phyloP scores from a whole-genome alignment of 768 basidiomycete species.

The Cystofilobasidium ferigula region DNA sequence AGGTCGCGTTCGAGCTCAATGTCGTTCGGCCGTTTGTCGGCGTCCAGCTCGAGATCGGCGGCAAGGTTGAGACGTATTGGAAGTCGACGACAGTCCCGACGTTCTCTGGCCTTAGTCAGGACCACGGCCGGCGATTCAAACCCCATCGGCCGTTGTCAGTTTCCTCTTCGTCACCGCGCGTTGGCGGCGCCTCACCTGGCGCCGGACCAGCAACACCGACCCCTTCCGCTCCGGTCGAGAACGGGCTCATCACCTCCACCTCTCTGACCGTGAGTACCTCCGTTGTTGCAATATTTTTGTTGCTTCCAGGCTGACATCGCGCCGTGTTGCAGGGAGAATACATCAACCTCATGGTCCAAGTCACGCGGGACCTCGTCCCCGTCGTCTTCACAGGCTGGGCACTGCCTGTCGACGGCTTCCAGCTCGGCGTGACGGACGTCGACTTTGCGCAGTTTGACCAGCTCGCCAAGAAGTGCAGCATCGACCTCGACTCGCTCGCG shows the following conservation, averaged over 20 bases:
- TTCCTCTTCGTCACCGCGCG: slow-evolving; percentile 35
- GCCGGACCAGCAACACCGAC: slow-evolving; percentile 11
- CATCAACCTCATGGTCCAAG: slow-evolving; percentile 73
- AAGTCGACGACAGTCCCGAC: slow-evolving; percentile 61
- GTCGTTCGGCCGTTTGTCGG: slow-evolving; percentile 81
- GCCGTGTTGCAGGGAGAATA: slow-evolving; percentile 53
- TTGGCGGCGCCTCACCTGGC: slow-evolving; percentile 23
- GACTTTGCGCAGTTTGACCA: slow-evolving; percentile 67
- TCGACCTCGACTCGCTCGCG: neutral
- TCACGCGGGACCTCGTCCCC: slow-evolving; percentile 82
- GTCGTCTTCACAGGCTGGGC: slow-evolving; percentile 68
- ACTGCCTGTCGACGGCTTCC: slow-evolving; percentile 60
- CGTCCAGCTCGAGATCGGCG: slow-evolving; percentile 85
- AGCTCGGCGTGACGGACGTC: slow-evolving; percentile 72
- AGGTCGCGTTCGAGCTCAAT: slow-evolving; percentile 80
- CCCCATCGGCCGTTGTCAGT: slow-evolving; percentile 37
- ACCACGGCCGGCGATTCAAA: slow-evolving; percentile 39
- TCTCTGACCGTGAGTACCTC: slow-evolving; percentile 49
- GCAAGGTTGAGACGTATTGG: slow-evolving; percentile 96
- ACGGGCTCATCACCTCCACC: slow-evolving; percentile 57
- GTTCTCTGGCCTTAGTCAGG: slow-evolving; percentile 35
- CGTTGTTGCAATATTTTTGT: neutral
- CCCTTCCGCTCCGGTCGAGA: slow-evolving; percentile 27
- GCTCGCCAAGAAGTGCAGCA: slow-evolving; percentile 42
- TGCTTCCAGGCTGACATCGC: neutral